Base-by-base conservation (phyloP, 805 yeast species). In the Dipodascopsis uninucleata region DNA sequence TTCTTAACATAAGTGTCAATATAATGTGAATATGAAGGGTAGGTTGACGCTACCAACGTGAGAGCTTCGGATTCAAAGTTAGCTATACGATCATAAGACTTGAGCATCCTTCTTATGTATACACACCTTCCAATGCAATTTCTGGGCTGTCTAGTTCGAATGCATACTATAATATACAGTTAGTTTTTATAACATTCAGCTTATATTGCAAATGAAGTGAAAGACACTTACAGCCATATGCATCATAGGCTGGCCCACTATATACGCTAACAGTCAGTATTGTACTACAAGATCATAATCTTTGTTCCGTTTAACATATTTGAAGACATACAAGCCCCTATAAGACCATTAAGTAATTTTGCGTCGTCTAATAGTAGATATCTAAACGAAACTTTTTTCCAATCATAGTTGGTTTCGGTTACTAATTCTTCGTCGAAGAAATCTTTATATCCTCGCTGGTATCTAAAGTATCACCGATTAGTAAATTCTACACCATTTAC, bases 361-460 rank as follows among this genome's bases (percentile, higher is more conserved):
- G 39, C 54, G 10, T 57, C 35, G 25, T 53, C 43, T 7, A 45
- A 45, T n/a, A 47, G 31, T 31, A 60, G 35, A 39, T 58, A 69
- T 29, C 46, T 36, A 23, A 22, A 32, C 5, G 60, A 59, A 6
- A 67, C 55, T 1, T 40, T 45, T 17, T 48, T 53, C 72, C 73
- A 69, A 32, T 66, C 58, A 8, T 47, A 51, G 31, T 40, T 41
- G 26, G 51, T 57, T 28, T 64, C 68, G 10, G 61, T 45, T 10
- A 50, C 61, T 6, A 65, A 44, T 29, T 61, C 61, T 41, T 70
- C 74, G 16, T 62, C 61, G 53, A 67, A 68, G 44, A 57, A 69
- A 43, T 69, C 70, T 31, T 53, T 62, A 45, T 57, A 69, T 3
- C 70, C 65, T 21, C 62, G 49, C 41, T 64, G 68, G 43, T 62